Conservation (phyloP, 148 eudicot genomes). For the Tetragonia tetragonoides region DNA sequence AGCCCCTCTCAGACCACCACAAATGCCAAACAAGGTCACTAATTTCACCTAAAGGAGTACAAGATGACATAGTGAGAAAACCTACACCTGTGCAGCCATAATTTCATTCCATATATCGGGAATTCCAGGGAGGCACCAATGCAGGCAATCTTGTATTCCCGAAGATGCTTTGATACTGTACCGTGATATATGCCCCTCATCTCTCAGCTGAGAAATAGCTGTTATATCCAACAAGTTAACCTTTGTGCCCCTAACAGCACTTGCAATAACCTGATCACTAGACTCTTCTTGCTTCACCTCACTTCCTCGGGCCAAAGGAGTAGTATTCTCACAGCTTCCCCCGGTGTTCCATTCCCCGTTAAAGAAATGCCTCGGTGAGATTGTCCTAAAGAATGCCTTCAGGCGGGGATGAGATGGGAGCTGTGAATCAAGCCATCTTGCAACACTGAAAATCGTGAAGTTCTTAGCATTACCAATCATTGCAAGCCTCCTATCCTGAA, state of each 20-base stretch:
- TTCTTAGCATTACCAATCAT: slow-evolving; percentile 57
- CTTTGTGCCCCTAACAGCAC: slow-evolving; percentile 52
- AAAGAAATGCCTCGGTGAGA: slow-evolving; percentile 62
- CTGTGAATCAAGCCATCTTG: slow-evolving; percentile 54
- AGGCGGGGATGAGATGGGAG: slow-evolving; percentile 40
- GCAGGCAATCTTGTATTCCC: slow-evolving; percentile 56
- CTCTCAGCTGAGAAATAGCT: slow-evolving; percentile 55
- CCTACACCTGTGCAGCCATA: slow-evolving; percentile 40
- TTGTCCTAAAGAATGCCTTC: slow-evolving; percentile 54
- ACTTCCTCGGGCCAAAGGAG: slow-evolving; percentile 51
- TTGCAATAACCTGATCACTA: slow-evolving; percentile 48
- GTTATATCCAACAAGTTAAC: slow-evolving; percentile 53
- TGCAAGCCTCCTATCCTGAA: slow-evolving; percentile 34
- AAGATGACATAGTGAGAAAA: neutral
- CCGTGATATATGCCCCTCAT: slow-evolving; percentile 64
- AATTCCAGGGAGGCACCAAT: slow-evolving; percentile 71
- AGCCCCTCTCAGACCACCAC: neutral
- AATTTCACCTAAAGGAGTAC: neutral
- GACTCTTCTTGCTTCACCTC: slow-evolving; percentile 46
- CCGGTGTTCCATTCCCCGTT: slow-evolving; percentile 70
- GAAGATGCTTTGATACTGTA: slow-evolving; percentile 42
- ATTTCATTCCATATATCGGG: slow-evolving; percentile 71
- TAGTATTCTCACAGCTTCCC: slow-evolving; percentile 59
- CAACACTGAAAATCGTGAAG: slow-evolving; percentile 39
- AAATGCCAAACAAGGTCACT: neutral